A percentile compares a stretch with the other conserved stretches of the same genome.
These are phyloP conservation scores for Penicillium verhagenii DNA, from an alignment of 495 filamentous ascomycete genomes.

Conservation along the genomic window DNA sequence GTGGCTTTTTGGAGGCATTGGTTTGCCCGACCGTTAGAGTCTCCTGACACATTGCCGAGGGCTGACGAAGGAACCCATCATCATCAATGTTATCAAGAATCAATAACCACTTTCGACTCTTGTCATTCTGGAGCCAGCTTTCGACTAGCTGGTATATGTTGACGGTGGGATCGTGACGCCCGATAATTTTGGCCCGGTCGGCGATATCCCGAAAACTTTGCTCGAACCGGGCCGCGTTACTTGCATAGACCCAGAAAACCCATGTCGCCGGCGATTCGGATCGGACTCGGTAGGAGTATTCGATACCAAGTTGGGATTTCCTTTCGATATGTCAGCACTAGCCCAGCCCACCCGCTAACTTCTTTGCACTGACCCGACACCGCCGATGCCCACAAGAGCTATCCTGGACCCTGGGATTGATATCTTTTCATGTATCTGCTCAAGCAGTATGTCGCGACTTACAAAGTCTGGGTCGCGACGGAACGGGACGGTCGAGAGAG, in stretches of 20 bases:
- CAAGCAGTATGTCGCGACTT: slow-evolving; percentile 19
- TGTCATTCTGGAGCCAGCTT: slow-evolving; percentile 28
- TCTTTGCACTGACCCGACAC: not conserved
- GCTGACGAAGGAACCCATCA: too few species aligned
- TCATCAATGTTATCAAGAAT: slow-evolving; percentile 7
- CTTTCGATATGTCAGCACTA: slow-evolving; percentile 8
- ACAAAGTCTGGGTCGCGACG: too few species aligned
- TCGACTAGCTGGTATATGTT: slow-evolving; percentile 43
- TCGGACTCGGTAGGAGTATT: slow-evolving; percentile 37
- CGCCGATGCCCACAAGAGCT: too few species aligned
- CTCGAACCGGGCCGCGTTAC: slow-evolving; percentile 36
- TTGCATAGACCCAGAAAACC: slow-evolving; percentile 52
- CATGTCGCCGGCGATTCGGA: slow-evolving; percentile 36
- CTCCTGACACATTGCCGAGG: too few species aligned
- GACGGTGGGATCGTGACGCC: slow-evolving; percentile 31
- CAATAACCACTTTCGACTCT: slow-evolving; percentile 1
- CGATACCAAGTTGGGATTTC: slow-evolving; percentile 39
- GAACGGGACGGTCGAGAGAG: slow-evolving; percentile 28
- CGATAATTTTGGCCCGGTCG: slow-evolving; percentile 31
- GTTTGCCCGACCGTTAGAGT: too few species aligned
- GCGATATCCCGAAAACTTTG: slow-evolving; percentile 40
- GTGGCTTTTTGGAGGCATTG: too few species aligned
- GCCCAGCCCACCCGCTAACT: not conserved
- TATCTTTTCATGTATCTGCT: slow-evolving; percentile 22
- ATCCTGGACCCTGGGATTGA: slow-evolving; percentile 19